phyloP scores from a whole-genome alignment of 768 basidiomycete species.

The Termitomyces sp. region DNA sequence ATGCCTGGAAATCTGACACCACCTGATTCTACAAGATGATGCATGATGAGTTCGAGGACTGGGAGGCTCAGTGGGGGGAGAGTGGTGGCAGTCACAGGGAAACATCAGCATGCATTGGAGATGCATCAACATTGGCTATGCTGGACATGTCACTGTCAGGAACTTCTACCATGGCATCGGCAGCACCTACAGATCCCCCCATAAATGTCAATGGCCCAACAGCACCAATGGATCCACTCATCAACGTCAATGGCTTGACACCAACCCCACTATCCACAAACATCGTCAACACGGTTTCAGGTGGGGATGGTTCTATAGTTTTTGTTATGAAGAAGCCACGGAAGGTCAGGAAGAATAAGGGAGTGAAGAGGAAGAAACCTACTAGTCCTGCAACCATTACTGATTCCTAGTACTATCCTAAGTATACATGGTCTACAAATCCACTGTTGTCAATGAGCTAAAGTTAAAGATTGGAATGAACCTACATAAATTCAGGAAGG shows the following conservation, averaged over 20 bases:
- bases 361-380: background rate
- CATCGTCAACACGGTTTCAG: background rate
- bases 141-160: no score
- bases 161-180: background rate
- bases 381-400: background rate
- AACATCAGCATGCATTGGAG: background rate
- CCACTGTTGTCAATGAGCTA: no score
- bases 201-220: no score
- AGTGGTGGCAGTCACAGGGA: background rate
- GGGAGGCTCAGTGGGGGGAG: background rate
- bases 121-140: background rate
- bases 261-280: background rate
- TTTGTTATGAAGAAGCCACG: background rate
- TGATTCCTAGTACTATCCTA: no score
- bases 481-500: no score
- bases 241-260: background rate
- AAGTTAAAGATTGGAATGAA: no score
- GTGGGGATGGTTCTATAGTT: background rate
- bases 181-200: background rate
- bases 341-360: background rate
- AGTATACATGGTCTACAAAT: no score
- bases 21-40: conserved; percentile 3
- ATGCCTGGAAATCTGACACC: conserved; percentile 1
- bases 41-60: background rate
- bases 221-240: no score